Conservation (phyloP, 768 basidiomycete genomes). For the Phylloporus arenicola region DNA sequence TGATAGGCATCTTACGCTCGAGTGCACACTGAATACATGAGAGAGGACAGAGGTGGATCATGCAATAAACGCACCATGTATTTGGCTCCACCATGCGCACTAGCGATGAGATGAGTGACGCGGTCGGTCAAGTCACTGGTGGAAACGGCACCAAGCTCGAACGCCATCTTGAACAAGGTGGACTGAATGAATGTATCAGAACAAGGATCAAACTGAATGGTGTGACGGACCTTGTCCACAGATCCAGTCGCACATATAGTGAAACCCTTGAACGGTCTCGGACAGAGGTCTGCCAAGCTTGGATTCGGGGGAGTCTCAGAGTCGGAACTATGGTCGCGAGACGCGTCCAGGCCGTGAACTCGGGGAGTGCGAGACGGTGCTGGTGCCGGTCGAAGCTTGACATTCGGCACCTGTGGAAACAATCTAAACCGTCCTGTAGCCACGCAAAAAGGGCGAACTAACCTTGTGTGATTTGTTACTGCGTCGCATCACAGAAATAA, state of each 20-base stretch:
- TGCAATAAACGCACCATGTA: slow-evolving; percentile 53
- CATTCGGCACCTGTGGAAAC: slow-evolving; percentile 63
- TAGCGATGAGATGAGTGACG: slow-evolving; percentile 85
- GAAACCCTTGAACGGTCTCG: slow-evolving; percentile 62
- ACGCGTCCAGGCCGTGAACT: slow-evolving; percentile 22
- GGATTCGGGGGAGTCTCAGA: slow-evolving; percentile 46
- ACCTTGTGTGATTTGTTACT: slow-evolving; percentile 68
- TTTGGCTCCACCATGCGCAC: slow-evolving; percentile 77
- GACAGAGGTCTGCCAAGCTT: slow-evolving; percentile 44
- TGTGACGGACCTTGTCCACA: slow-evolving; percentile 61
- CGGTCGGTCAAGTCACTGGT: slow-evolving; percentile 72
- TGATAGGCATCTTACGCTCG: slow-evolving; percentile 72
- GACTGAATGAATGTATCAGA: slow-evolving; percentile 38
- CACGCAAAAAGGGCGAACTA: background rate
- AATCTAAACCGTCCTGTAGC: background rate
- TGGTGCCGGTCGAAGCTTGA: slow-evolving; percentile 68
- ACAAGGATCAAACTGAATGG: slow-evolving; percentile 2
- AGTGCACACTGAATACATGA: slow-evolving; percentile 63
- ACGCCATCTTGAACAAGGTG: slow-evolving; percentile 66
- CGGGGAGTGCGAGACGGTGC: slow-evolving; percentile 20
- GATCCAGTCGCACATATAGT: slow-evolving; percentile 73
- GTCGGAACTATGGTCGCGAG: slow-evolving; percentile 41
- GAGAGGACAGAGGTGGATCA: background rate
- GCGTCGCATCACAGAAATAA: slow-evolving; percentile 38
- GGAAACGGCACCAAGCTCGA: slow-evolving; percentile 72